A percentile compares a stretch with the other conserved stretches of the same genome.
phyloP scores from a whole-genome alignment of 2,329 filamentous ascomycete genomes.

The Volutella citrinella region DNA sequence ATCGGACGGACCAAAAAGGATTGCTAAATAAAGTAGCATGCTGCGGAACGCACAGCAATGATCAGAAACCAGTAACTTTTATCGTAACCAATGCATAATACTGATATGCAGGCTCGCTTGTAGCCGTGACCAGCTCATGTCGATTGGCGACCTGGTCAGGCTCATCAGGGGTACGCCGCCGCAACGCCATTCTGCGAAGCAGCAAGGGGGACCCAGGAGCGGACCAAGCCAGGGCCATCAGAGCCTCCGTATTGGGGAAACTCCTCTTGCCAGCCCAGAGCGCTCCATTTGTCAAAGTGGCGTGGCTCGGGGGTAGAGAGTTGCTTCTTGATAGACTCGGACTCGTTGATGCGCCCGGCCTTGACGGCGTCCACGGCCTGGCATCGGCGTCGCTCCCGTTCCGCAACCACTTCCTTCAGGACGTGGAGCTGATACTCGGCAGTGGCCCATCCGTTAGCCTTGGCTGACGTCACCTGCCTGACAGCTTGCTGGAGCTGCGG shows the following conservation, averaged over 20 bases:
- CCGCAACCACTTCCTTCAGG: conserved; percentile 48
- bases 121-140: too few species aligned
- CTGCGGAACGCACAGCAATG: too few species aligned
- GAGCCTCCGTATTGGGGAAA: conserved; percentile 33
- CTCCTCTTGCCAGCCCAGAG: conserved; percentile 50
- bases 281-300: conserved; percentile 42
- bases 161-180: conserved; percentile 31
- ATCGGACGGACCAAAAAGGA: too few species aligned
- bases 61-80: conserved; percentile 15
- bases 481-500: conserved; percentile 62
- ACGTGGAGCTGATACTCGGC: conserved; percentile 45
- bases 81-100: too few species aligned
- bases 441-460: conserved; percentile 48
- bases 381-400: conserved; percentile 56
- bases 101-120: too few species aligned
- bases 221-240: conserved; percentile 41
- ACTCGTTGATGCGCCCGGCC: conserved; percentile 32
- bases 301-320: conserved; percentile 38
- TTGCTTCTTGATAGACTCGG: conserved; percentile 32
- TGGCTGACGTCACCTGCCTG: conserved; percentile 54
- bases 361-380: conserved; percentile 43
- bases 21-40: too few species aligned
- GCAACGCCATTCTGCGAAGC: conserved; percentile 18
- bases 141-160: too few species aligned
- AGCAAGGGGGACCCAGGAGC: conserved; percentile 42